phyloP scores from a whole-genome alignment of 2,329 filamentous ascomycete species.

The Aureobasidium lini region DNA sequence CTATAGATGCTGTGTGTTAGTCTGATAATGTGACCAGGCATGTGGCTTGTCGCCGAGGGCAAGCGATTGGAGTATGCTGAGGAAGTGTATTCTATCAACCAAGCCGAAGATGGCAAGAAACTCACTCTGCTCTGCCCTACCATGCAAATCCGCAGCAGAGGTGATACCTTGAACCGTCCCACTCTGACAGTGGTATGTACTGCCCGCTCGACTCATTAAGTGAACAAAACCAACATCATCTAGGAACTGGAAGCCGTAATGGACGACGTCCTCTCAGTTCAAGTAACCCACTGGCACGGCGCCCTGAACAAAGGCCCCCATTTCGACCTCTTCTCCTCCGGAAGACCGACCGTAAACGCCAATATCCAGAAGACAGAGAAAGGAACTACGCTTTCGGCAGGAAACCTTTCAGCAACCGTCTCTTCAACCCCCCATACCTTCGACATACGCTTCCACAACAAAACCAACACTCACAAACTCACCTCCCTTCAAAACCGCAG shows the following conservation, averaged over 20 bases:
- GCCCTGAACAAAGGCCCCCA: conserved; percentile 46
- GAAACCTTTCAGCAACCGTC: conserved; percentile 47
- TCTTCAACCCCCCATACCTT: conserved; percentile 44
- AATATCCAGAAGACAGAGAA: conserved; percentile 36
- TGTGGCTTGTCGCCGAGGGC: conserved; percentile 59
- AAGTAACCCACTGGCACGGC: conserved; percentile 52
- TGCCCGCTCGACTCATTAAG: conserved; percentile 18
- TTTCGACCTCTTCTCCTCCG: conserved; percentile 51
- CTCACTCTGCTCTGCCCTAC: conserved; percentile 52
- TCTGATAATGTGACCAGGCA: conserved; percentile 31
- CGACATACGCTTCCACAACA: conserved; percentile 49
- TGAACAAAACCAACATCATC: not conserved
- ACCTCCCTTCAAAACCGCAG: conserved; percentile 50
- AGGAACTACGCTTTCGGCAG: conserved; percentile 45
- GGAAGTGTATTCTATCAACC: conserved; percentile 50
- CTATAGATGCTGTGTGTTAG: not conserved
- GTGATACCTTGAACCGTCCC: conserved; percentile 49
- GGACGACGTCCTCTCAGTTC: conserved; percentile 53
- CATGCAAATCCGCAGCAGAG: conserved; percentile 45
- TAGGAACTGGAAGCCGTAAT: conserved; percentile 48
- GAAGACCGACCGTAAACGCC: conserved; percentile 36
- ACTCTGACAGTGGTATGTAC: conserved; percentile 44
- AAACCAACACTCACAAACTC: conserved; percentile 42
- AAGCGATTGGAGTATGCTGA: conserved; percentile 59
- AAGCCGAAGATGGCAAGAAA: conserved; percentile 39